A percentile compares a stretch with the other conserved stretches of the same genome.
These are phyloP conservation scores for Artemisia tridentata DNA, from an alignment of 129 eudicot species.

Conservation along the genomic window DNA sequence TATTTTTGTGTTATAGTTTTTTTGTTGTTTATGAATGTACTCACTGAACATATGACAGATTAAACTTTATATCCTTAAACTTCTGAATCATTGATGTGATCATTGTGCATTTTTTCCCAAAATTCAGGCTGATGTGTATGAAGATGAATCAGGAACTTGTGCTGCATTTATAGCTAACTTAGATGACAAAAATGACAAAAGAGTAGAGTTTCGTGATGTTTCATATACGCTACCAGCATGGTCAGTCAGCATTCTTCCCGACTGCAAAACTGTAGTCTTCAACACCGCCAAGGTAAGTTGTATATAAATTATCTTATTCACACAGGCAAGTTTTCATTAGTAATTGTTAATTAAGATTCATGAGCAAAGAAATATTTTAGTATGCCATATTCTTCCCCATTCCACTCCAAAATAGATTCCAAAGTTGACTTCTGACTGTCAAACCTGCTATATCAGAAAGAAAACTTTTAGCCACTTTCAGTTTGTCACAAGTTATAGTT, in stretches of 20 bases:
- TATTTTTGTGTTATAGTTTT: not conserved
- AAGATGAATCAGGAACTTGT: constrained; percentile 64
- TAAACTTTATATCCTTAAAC: constrained; percentile 4
- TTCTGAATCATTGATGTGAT: not conserved
- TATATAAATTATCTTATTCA: not conserved
- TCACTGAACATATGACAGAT: not conserved
- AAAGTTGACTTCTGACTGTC: constrained; percentile 17
- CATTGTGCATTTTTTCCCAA: not conserved
- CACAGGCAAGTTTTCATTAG: not conserved
- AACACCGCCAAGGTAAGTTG: constrained; percentile 86
- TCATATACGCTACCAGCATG: constrained; percentile 87
- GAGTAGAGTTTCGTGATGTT: constrained; percentile 58
- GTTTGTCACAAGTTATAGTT: not conserved
- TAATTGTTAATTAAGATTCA: too few relatives aligned
- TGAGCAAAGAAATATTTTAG: too few relatives aligned
- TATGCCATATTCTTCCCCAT: too few relatives aligned
- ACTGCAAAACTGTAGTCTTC: constrained; percentile 88
- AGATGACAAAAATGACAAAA: constrained; percentile 73
- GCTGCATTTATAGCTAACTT: constrained; percentile 85
- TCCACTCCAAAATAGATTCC: not conserved
- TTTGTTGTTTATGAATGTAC: not conserved
- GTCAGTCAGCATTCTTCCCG: constrained; percentile 99
- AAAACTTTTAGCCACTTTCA: not conserved
- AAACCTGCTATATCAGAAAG: constrained; percentile 4
- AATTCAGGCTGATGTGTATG: constrained; percentile 78